phyloP scores from a whole-genome alignment of 345 rosid species.

The Melaleuca alternifolia region DNA sequence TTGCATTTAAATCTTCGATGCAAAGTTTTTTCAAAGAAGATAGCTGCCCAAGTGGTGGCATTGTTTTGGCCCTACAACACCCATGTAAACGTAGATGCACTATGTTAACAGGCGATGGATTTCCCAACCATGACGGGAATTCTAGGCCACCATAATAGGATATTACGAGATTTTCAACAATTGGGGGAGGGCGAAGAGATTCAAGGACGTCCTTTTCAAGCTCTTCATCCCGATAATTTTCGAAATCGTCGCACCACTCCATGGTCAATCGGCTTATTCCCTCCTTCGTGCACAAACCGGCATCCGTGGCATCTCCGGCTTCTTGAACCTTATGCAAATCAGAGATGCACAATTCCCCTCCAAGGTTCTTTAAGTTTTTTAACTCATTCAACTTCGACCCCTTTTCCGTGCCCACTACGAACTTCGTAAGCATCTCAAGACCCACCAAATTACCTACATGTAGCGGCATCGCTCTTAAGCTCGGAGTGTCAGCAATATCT shows the following conservation, averaged over 20 bases:
- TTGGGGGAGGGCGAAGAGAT: background rate
- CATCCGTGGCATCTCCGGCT: background rate
- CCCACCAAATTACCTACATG: background rate
- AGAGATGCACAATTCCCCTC: background rate
- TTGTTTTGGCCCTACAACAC: background rate
- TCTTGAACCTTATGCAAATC: background rate
- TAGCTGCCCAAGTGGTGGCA: background rate
- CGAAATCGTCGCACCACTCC: background rate
- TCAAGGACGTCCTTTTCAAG: background rate
- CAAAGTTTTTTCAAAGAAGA: background rate
- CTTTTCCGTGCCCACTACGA: background rate
- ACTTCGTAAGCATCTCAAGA: background rate
- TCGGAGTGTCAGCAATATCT: fast-evolving
- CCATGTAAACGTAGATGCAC: background rate
- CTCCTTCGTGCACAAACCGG: background rate
- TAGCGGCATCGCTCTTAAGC: background rate
- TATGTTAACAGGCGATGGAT: background rate
- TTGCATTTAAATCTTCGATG: background rate
- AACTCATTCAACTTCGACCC: background rate
- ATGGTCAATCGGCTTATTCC: background rate
- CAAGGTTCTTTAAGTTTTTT: background rate
- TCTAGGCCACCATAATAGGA: background rate
- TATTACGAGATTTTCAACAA: background rate
- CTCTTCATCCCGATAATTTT: background rate
- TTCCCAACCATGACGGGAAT: background rate